Evolutionary conservation across 2,329 filamentous ascomycete genomes (phyloP), one percentile per base, ranked within the genome.

Genomic region (Elsinoe arachidis): DNA sequence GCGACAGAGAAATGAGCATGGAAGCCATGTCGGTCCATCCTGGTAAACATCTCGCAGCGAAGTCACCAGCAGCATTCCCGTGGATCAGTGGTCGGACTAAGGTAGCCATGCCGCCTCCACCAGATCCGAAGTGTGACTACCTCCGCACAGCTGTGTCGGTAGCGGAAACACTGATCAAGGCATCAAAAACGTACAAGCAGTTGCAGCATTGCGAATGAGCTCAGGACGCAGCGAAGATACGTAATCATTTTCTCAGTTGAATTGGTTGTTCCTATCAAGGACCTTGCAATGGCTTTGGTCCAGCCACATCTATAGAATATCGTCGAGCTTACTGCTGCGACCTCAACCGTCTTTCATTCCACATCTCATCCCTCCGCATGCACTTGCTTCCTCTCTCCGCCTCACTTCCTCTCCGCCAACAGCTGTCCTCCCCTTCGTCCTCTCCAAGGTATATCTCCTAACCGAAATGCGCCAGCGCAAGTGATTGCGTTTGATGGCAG

Each of bases 391-490:
- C 21, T 26, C 19, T 12, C 21, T 12, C 15, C 34, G 34, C 34
- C n/a, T n/a, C n/a, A n/a, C n/a, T n/a, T n/a, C n/a, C 3, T 17
- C 14, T n/a, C 41, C 10, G 1, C 21, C 41, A 19, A 30, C 9
- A 9, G 26, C 21, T 26, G 21, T 46, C 21, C 7, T 26, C 21
- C 17, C 19, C 26, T 12, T n/a, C 9, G 6, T 46, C 41, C 19
- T 26, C 41, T 19, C 19, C 19, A 46, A 46, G 17, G 46, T 35
- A 37, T 51, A 19, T 35, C 38, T 41, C 46, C 15, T 37, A 21
- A 35, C 46, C 46, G 35, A 26, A 53, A 53, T 39, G 49, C 49
- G 49, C 49, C 49, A 53, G 49, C 49, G 49, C 49, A 53, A 39
- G 49, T 53, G 49, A 53, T 53, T 34, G 49, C 49, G 49, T 34